Conservation (phyloP, 2,329 filamentous ascomycete species). For the Celoporthe dispersa region DNA sequence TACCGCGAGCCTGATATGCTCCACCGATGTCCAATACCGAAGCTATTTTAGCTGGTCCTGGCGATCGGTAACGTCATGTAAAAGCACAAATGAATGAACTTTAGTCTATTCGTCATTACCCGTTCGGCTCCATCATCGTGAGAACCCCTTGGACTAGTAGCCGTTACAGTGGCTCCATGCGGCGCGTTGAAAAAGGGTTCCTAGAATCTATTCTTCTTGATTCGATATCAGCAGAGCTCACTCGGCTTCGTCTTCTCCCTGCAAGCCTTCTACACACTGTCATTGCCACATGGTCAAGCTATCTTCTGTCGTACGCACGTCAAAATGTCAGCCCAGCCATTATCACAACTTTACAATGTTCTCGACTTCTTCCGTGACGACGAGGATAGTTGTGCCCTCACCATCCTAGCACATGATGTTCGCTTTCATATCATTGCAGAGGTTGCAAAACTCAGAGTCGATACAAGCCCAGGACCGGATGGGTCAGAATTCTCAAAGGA, state of each 20-base stretch:
- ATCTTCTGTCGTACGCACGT: background rate
- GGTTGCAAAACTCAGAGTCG: background rate
- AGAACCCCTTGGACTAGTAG: background rate
- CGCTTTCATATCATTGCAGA: conserved; percentile 22
- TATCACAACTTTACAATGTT: conserved; percentile 5
- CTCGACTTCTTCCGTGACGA: conserved; percentile 22
- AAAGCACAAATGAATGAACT: background rate
- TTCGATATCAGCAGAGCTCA: background rate
- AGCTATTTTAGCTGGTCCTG: background rate
- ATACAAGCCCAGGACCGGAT: background rate
- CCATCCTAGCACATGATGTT: background rate
- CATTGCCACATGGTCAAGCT: background rate
- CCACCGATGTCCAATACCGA: background rate
- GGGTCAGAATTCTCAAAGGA: background rate
- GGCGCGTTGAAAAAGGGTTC: background rate
- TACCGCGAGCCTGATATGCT: background rate
- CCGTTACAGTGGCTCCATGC: background rate
- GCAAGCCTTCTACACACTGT: background rate
- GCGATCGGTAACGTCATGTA: conserved; percentile 4
- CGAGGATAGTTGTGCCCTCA: conserved; percentile 18
- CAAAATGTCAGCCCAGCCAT: background rate
- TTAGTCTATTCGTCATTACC: conserved; percentile 11
- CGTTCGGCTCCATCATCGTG: background rate
- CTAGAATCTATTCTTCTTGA: background rate
- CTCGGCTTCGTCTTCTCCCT: background rate